These are phyloP conservation scores for Euptelea pleiosperma DNA, from an alignment of 164 flowering plant species.

Conservation along the genomic window DNA sequence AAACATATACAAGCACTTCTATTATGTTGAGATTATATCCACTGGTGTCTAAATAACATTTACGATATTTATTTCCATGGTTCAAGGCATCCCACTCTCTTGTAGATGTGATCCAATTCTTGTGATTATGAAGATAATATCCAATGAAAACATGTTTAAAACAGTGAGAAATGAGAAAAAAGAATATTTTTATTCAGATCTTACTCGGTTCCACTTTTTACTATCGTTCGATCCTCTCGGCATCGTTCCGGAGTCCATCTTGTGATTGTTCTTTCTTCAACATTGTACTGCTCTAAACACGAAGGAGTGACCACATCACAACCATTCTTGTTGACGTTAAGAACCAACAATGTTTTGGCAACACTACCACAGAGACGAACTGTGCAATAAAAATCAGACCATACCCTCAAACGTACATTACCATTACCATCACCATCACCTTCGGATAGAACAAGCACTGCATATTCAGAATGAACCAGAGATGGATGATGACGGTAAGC, in stretches of 20 bases:
- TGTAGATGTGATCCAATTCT: too few species aligned
- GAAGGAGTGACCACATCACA: slow-evolving; percentile 19
- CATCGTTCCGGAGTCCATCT: slow-evolving; percentile 66
- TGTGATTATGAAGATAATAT: too few species aligned
- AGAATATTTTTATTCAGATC: too few species aligned
- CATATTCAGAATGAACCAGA: slow-evolving; percentile 70
- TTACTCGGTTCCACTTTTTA: not conserved
- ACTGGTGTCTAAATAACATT: too few species aligned
- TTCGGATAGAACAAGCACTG: slow-evolving; percentile 47
- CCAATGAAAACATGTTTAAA: too few species aligned
- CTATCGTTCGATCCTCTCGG: slow-evolving; percentile 37
- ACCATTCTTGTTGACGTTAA: slow-evolving; percentile 32
- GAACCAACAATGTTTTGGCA: slow-evolving; percentile 58
- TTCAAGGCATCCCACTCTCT: too few species aligned
- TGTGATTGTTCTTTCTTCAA: slow-evolving; percentile 45
- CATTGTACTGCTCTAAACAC: slow-evolving; percentile 34
- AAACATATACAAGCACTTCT: too few species aligned
- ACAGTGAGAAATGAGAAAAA: too few species aligned
- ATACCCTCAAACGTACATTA: slow-evolving; percentile 42
- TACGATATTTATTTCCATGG: too few species aligned
- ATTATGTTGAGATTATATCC: too few species aligned
- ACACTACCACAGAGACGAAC: slow-evolving; percentile 62
- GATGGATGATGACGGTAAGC: slow-evolving; percentile 65
- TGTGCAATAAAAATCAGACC: slow-evolving; percentile 64
- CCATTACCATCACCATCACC: slow-evolving; percentile 24